Conservation (phyloP, 2,329 filamentous ascomycete species). For the Penicillium sp. region DNA sequence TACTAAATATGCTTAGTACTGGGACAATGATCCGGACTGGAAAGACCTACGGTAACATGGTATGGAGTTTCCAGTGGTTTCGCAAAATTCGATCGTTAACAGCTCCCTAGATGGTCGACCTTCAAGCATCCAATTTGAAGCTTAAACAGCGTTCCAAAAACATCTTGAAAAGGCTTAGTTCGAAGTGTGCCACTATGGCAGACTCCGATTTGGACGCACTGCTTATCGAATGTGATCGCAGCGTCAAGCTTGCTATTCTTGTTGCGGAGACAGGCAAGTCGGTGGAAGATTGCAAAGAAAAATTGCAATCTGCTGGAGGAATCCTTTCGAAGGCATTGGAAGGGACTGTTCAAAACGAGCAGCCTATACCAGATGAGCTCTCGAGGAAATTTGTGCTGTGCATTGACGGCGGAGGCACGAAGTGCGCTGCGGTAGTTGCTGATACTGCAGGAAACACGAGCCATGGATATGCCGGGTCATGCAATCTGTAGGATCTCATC, state of each 20-base stretch:
- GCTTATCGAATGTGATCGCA: slow-evolving; percentile 32
- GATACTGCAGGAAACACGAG: slow-evolving; percentile 28
- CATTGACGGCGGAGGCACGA: slow-evolving; percentile 50
- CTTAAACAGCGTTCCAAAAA: slow-evolving; percentile 41
- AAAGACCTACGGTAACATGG: slow-evolving; percentile 50
- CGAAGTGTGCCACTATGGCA: slow-evolving; percentile 17
- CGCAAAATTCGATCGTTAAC: not conserved
- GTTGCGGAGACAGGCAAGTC: slow-evolving; percentile 29
- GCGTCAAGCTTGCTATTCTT: slow-evolving; percentile 41
- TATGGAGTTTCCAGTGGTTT: slow-evolving; percentile 17
- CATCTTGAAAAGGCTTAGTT: slow-evolving; percentile 35
- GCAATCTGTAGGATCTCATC: slow-evolving; percentile 42
- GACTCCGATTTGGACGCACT: slow-evolving; percentile 34
- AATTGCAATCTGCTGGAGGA: slow-evolving; percentile 27
- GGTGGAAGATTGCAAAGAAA: slow-evolving; percentile 27
- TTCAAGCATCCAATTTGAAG: slow-evolving; percentile 46
- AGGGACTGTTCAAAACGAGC: slow-evolving; percentile 4
- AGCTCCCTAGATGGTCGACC: slow-evolving; percentile 37
- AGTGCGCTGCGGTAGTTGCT: slow-evolving; percentile 46
- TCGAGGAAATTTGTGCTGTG: slow-evolving; percentile 35
- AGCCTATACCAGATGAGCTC: not conserved
- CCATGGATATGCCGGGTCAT: slow-evolving; percentile 40
- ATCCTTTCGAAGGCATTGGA: slow-evolving; percentile 29
- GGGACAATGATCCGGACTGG: slow-evolving; percentile 48
- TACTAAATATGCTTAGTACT: slow-evolving; percentile 51